Evolutionary conservation across 2,329 filamentous ascomycete genomes (phyloP).

Genomic region (Paecilomyces dactylethromorphus): DNA sequence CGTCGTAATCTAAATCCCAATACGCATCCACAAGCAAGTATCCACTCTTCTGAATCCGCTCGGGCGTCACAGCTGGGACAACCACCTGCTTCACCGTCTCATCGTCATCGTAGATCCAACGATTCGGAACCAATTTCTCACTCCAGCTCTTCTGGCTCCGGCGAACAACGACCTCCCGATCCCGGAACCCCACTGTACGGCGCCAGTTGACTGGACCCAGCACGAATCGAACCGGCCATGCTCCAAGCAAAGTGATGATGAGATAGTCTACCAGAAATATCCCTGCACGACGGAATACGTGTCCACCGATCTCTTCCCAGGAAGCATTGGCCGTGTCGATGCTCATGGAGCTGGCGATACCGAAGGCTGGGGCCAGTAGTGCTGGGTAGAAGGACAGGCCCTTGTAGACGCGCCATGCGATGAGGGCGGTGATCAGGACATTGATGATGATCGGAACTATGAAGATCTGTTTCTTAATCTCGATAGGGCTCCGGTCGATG

Average conservation of each 20-base stretch:
- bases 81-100: slow-evolving; percentile 51
- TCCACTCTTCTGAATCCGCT: slow-evolving; percentile 71
- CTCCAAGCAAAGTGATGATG: slow-evolving; percentile 61
- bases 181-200: slow-evolving; percentile 65
- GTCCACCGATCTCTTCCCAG: slow-evolving; percentile 50
- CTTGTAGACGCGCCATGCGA: slow-evolving; percentile 62
- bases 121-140: slow-evolving; percentile 45
- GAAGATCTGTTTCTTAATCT: slow-evolving; percentile 77
- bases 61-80: slow-evolving; percentile 60
- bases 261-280: slow-evolving; percentile 70
- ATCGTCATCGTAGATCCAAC: slow-evolving; percentile 45
- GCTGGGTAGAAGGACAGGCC: slow-evolving; percentile 67
- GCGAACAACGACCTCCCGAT: slow-evolving; percentile 73
- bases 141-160: slow-evolving; percentile 67
- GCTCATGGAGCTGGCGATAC: slow-evolving; percentile 59
- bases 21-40: slow-evolving; percentile 78
- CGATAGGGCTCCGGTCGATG: slow-evolving; percentile 34
- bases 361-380: slow-evolving; percentile 59
- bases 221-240: slow-evolving; percentile 69
- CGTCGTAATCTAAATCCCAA: slow-evolving; percentile 81
- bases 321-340: slow-evolving; percentile 54
- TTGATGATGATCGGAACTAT: slow-evolving; percentile 73
- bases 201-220: slow-evolving; percentile 66
- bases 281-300: slow-evolving; percentile 54
- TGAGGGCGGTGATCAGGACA: slow-evolving; percentile 55